Percentiles rank a stretch among this genome's conserved stretches.
Evolutionary conservation across 2,329 filamentous ascomycete species (phyloP).

Genomic region (Orbilia ellipsospora): DNA sequence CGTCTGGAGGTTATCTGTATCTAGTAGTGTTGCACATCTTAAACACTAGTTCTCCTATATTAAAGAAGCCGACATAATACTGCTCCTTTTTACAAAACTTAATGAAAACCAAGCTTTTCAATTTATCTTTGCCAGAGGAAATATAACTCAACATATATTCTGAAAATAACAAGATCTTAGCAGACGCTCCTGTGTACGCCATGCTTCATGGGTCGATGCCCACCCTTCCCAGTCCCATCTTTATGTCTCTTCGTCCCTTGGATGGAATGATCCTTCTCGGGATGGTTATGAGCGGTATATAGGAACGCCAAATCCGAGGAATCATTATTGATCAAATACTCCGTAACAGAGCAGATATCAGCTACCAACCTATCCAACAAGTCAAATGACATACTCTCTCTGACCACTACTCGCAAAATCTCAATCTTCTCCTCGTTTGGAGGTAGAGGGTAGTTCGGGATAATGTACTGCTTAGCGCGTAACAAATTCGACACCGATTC

Average conservation of each 20-base stretch:
- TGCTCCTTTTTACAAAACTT: too few species aligned
- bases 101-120: too few species aligned
- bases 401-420: conserved; percentile 75
- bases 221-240: conserved; percentile 60
- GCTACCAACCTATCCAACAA: conserved; percentile 72
- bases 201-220: conserved; percentile 64
- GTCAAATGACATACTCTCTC: conserved; percentile 76
- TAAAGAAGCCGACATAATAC: too few species aligned
- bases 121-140: too few species aligned
- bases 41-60: too few species aligned
- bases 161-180: conserved; percentile 58
- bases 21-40: too few species aligned
- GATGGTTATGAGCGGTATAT: conserved; percentile 62
- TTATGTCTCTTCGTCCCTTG: conserved; percentile 20
- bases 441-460: conserved; percentile 76
- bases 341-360: conserved; percentile 72
- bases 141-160: too few species aligned
- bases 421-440: conserved; percentile 72
- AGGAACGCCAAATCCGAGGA: conserved; percentile 67
- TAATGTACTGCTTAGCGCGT: conserved; percentile 75
- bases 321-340: conserved; percentile 70
- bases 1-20: too few species aligned
- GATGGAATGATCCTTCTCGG: conserved; percentile 63
- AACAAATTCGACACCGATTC: conserved; percentile 72
- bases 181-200: conserved; percentile 67